These are phyloP conservation scores for Blechomonas ayalai DNA, from an alignment of 208 protist species.

Conservation along the genomic window DNA sequence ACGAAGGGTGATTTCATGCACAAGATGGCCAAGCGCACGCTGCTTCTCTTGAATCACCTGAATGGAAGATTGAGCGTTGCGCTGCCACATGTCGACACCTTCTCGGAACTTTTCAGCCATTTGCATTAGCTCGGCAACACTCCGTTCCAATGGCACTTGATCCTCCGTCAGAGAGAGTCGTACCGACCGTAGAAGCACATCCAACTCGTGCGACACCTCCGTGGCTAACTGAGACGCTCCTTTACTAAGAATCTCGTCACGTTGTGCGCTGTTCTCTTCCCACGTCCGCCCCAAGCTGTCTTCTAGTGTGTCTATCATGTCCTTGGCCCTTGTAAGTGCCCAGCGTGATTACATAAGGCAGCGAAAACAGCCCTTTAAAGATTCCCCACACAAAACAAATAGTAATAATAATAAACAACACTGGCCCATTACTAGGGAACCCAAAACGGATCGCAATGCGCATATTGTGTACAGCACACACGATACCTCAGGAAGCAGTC, in stretches of 20 bases:
- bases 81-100: conserved; percentile 69
- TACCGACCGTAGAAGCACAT: conserved; percentile 24
- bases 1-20: conserved; percentile 56
- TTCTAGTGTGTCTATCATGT: background rate
- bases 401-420: conserved; percentile 4
- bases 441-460: background rate
- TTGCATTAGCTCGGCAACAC: conserved; percentile 50
- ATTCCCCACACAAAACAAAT: background rate
- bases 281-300: conserved; percentile 14
- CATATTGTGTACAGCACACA: too few species aligned
- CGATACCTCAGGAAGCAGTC: too few species aligned
- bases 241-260: conserved; percentile 19
- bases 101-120: conserved; percentile 65
- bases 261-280: conserved; percentile 38
- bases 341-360: too few species aligned
- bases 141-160: conserved; percentile 41
- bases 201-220: conserved; percentile 38
- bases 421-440: background rate
- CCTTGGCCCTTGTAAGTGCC: too few species aligned
- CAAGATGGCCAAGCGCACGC: conserved; percentile 37
- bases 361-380: too few species aligned
- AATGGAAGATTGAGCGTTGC: conserved; percentile 64
- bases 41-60: conserved; percentile 72
- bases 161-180: conserved; percentile 32
- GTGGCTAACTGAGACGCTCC: conserved; percentile 16